Base-by-base conservation (phyloP, 768 basidiomycete species). In the Trametes cinnabarina region DNA sequence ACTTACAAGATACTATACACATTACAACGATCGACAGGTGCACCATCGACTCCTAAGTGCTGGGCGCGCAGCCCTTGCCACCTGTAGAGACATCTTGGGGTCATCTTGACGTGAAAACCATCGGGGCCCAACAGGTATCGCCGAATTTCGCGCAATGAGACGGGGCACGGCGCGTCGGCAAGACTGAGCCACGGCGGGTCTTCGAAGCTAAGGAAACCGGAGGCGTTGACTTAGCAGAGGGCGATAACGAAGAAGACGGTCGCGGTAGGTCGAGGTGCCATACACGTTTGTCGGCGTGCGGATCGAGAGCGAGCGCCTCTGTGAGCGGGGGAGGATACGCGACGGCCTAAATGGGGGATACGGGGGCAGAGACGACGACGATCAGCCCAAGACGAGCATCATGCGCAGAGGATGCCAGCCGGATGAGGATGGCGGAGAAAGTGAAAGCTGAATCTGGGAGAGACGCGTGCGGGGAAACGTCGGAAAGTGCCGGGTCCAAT, bases 391-490 rank as follows among this genome's bases (percentile, higher is more conserved):
- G 50, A n/a, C n/a, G 41, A 26, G 34, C 14, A 34, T 14, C 14
- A 14, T 14, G 34, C 7, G 34, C 8, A 22, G 32, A 20, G 11
- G 37, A 12, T 3, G n/a, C 2, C 7, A 22, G 47, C 9, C 52
- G 59, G 51, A 43, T 25, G 48, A 19, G 1, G 53, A 30, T 23
- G 42, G 19, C 35, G 48, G 53, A 30, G 58, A 54, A 54, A 54
- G 28, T 39, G 43, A 40, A 37, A 30, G 28, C 17, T 14, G 37
- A 15, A 19, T 28, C 26, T 19, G 44, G 1, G 19, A 23, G 42
- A 43, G 5, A 25, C 44, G 22, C 30, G 42, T 17, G 48, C 59
- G 59, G 59, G 42, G 54, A 60, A 60, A 60, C 59, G 59, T 60
- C 59, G 59, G 59, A 42, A 26, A 35, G 46, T 46, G 47, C 58